Percentiles rank a stretch among this genome's conserved stretches.
Evolutionary conservation across 2,329 filamentous ascomycete genomes (phyloP).

Genomic region (Hirsutella thompsonii): DNA sequence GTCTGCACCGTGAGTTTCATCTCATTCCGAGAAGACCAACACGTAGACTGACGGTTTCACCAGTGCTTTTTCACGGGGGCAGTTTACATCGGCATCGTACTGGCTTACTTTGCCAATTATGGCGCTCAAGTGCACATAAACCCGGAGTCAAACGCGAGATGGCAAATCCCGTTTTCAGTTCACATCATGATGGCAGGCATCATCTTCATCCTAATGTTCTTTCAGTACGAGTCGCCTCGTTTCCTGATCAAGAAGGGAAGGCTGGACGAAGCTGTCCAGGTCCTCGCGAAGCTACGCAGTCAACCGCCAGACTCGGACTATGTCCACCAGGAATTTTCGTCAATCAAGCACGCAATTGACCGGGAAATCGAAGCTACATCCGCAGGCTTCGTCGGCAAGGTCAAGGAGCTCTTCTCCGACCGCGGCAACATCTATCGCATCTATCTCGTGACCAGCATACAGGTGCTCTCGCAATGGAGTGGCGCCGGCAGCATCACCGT

Average conservation of each 20-base stretch:
- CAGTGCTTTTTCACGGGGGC: slow-evolving; percentile 35
- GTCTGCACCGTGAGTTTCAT: too few species aligned
- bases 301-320: slow-evolving; percentile 48
- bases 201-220: slow-evolving; percentile 57
- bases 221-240: slow-evolving; percentile 57
- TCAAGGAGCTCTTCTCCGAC: slow-evolving; percentile 56
- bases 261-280: slow-evolving; percentile 41
- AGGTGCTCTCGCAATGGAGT: slow-evolving; percentile 63
- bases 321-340: slow-evolving; percentile 45
- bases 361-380: slow-evolving; percentile 63
- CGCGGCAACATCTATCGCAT: slow-evolving; percentile 62
- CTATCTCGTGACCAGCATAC: slow-evolving; percentile 53
- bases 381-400: slow-evolving; percentile 46
- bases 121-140: slow-evolving; percentile 38
- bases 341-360: slow-evolving; percentile 53
- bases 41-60: too few species aligned
- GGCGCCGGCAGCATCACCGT: slow-evolving; percentile 64
- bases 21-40: too few species aligned
- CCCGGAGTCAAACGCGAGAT: slow-evolving; percentile 32
- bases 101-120: slow-evolving; percentile 67
- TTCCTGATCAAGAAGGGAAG: slow-evolving; percentile 55
- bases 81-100: slow-evolving; percentile 66
- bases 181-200: slow-evolving; percentile 67
- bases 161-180: slow-evolving; percentile 59
- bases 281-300: slow-evolving; percentile 44